Percentiles rank a stretch among this genome's conserved stretches.
Evolutionary conservation across 768 basidiomycete genomes (phyloP).

Genomic region (Baorangia bicolor): DNA sequence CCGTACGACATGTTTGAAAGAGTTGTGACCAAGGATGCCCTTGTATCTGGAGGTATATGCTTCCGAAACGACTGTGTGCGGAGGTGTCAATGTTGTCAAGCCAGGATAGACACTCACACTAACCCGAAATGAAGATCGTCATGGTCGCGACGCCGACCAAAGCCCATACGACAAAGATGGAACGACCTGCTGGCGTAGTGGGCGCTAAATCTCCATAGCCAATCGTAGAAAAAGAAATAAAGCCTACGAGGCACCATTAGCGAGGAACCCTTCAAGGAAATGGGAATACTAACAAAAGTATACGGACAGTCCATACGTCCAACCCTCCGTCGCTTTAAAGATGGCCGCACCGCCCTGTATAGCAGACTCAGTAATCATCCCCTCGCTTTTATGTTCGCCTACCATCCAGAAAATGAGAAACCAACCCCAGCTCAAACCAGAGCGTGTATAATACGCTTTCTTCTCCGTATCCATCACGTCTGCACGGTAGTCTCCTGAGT

Average conservation of each 20-base stretch:
- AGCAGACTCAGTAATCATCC: background rate
- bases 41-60: constrained; percentile 68
- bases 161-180: constrained; percentile 79
- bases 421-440: constrained; percentile 52
- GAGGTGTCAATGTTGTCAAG: background rate
- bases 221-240: constrained; percentile 70
- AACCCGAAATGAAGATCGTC: constrained; percentile 73
- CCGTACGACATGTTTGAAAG: constrained; percentile 46
- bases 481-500: constrained; percentile 16
- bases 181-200: constrained; percentile 63
- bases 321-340: constrained; percentile 67
- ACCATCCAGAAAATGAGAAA: constrained; percentile 84
- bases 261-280: background rate
- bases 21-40: constrained; percentile 45
- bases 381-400: constrained; percentile 16
- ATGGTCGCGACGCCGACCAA: constrained; percentile 72
- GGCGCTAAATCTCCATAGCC: constrained; percentile 71
- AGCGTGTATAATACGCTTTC: constrained; percentile 56
- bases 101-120: constrained; percentile 10
- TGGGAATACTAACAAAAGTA: constrained; percentile 63
- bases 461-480: constrained; percentile 41
- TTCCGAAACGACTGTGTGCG: constrained; percentile 57
- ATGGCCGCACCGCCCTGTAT: constrained; percentile 63
- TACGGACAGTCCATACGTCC: constrained; percentile 60
- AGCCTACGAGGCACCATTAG: constrained; percentile 42